Evolutionary conservation across 176 grass and related monocot species (phyloP).

Genomic region (Oryza meyeriana): DNA sequence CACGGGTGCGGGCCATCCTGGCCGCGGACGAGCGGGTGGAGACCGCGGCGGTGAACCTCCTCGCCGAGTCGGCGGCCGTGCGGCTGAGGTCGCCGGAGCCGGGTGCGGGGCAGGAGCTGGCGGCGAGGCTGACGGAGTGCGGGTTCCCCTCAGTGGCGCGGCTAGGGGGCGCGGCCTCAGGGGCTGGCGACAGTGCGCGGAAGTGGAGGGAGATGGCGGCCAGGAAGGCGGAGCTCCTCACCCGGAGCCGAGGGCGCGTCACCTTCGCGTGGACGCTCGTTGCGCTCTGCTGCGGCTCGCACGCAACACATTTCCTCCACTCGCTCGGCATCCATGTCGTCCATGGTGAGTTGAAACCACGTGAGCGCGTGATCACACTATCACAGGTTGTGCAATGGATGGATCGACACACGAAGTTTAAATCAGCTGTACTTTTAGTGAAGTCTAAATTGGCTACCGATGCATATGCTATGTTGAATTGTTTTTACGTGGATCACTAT

Average conservation of each 20-base stretch:
- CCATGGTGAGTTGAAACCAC: conserved; percentile 54
- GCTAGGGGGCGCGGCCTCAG: conserved; percentile 23
- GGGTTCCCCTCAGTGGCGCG: conserved; percentile 74
- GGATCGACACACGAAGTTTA: neutral
- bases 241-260: conserved; percentile 64
- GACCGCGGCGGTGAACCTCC: conserved; percentile 77
- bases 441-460: neutral
- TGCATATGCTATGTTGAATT: neutral
- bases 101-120: conserved; percentile 57
- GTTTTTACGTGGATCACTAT: neutral
- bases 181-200: conserved; percentile 69
- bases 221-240: conserved; percentile 77
- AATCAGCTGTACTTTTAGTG: neutral
- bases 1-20: conserved; percentile 78
- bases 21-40: conserved; percentile 69
- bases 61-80: conserved; percentile 83
- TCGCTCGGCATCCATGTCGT: conserved; percentile 78
- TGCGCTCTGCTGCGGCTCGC: conserved; percentile 89
- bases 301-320: conserved; percentile 82
- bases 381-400: neutral
- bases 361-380: neutral
- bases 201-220: conserved; percentile 92
- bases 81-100: conserved; percentile 40
- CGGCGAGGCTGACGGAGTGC: conserved; percentile 62
- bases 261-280: conserved; percentile 97